Conservation (phyloP, 345 rosid genomes). For the Brassica cretica region DNA sequence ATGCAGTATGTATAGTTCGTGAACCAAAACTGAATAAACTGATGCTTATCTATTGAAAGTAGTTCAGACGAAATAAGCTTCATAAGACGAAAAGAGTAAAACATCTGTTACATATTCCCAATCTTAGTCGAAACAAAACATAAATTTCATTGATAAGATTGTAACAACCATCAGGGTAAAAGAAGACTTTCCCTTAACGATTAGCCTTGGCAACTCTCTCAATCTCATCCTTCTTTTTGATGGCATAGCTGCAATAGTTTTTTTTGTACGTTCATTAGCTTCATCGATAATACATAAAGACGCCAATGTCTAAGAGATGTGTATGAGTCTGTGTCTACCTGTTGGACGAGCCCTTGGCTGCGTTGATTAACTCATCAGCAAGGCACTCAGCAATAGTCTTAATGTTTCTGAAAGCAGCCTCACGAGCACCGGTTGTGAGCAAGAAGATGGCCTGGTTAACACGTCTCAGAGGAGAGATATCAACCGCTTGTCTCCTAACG, state of each 20-base stretch:
- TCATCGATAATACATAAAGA: not conserved
- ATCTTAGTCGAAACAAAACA: constrained; percentile 25
- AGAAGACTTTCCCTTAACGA: constrained; percentile 45
- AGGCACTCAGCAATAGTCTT: constrained; percentile 86
- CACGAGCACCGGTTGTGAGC: constrained; percentile 82
- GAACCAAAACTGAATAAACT: not conserved
- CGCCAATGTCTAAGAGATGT: not conserved
- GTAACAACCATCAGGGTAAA: constrained; percentile 5
- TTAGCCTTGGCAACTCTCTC: constrained; percentile 92
- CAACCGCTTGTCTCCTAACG: constrained; percentile 87
- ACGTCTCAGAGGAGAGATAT: constrained; percentile 74
- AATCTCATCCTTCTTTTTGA: constrained; percentile 84
- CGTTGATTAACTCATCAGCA: constrained; percentile 92
- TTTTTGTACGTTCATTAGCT: not conserved
- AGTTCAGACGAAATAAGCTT: constrained; percentile 24
- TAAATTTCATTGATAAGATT: constrained; percentile 8
- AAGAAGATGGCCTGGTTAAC: constrained; percentile 77
- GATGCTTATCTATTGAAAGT: no score
- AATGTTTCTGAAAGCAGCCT: constrained; percentile 77
- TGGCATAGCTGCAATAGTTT: constrained; percentile 55
- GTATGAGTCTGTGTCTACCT: constrained; percentile 40
- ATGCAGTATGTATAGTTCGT: not conserved
- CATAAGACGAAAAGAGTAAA: constrained; percentile 26
- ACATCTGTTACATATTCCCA: constrained; percentile 27
- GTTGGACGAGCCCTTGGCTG: constrained; percentile 88